phyloP scores from a whole-genome alignment of 345 rosid genomes.

The Citrus hindsii region DNA sequence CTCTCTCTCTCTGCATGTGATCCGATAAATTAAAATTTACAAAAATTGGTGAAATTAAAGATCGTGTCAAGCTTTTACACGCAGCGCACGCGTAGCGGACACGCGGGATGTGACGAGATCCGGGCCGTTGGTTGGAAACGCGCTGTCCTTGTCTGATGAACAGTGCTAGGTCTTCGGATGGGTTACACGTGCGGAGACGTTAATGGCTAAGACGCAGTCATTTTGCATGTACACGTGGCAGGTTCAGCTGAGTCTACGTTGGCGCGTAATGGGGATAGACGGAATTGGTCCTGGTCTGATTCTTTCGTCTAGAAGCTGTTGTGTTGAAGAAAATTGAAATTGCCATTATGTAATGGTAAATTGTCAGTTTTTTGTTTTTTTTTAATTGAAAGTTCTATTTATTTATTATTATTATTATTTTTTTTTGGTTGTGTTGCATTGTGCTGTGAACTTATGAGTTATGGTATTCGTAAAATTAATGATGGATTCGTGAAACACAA shows the following conservation, averaged over 20 bases:
- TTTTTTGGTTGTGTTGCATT: accelerated
- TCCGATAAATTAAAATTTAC: background rate
- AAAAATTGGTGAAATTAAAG: no score
- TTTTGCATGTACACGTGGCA: constrained; percentile 7
- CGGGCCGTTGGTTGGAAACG: constrained; percentile 12
- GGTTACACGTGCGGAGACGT: background rate
- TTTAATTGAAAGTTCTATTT: background rate
- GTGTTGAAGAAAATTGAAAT: constrained; percentile 10
- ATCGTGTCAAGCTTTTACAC: background rate
- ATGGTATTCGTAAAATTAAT: no score
- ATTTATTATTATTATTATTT: background rate
- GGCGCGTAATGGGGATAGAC: constrained; percentile 22
- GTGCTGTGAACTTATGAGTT: no score
- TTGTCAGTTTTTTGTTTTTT: background rate
- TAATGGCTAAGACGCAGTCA: constrained; percentile 2
- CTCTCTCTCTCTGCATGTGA: no score
- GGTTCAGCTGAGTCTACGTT: constrained; percentile 19
- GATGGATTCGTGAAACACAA: no score
- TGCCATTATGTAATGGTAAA: background rate
- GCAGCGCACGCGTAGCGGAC: constrained; percentile 15
- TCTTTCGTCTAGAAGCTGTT: constrained; percentile 4
- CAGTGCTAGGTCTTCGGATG: background rate
- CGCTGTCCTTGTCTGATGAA: background rate
- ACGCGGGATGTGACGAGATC: background rate
- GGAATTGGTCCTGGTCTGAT: constrained; percentile 13